Evolutionary conservation across 306 rosid species (phyloP), one percentile per base, ranked within the genome.

Genomic region (Comarum palustre): DNA sequence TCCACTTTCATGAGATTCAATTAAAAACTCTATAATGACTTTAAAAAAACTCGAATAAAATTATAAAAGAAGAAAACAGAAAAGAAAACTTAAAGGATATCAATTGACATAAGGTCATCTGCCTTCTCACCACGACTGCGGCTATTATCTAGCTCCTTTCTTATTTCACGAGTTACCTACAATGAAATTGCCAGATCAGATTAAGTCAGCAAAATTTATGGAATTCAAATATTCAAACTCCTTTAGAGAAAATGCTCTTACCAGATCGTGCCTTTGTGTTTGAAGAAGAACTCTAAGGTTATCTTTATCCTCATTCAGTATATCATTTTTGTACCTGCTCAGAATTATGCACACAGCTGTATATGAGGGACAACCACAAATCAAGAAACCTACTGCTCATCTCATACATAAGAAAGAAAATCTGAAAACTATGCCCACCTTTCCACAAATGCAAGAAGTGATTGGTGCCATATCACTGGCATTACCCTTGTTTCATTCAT

Each of bases 401-500:
- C 66, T 25, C 45, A 31, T 60, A 62, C 8, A 7, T 2, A 62
- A 50, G 29, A 6, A 57, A 50, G 62, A 46, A 31, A 61, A 24
- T 15, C 11, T 4, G 17, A 78, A 73, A 29, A 51, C 55, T 31
- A 73, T 47, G 67, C 90, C 73, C 41, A 89, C 98, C 99, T 91
- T 74, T 94, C 96, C 59, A 87, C 87, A 83, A 91, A 94, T 60
- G 96, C 90, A 80, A 94, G 97, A 54, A 94, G 90, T 51, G 99
- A 91, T 60, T 91, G 97, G 79, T 94, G 97, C 99, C 99, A 91
- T 85, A 94, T 94, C 66, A 94, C 99, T 47, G 99, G 99, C 97
- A 91, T 91, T 43, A 82, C 75, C 79, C 93, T 82, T 20, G 78
- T 75, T 42, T 91, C 97, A 68, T 83, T 78, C 22, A 84, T 80